Evolutionary conservation across 305 asterid genomes (phyloP).

Genomic region (Andrographis paniculata): DNA sequence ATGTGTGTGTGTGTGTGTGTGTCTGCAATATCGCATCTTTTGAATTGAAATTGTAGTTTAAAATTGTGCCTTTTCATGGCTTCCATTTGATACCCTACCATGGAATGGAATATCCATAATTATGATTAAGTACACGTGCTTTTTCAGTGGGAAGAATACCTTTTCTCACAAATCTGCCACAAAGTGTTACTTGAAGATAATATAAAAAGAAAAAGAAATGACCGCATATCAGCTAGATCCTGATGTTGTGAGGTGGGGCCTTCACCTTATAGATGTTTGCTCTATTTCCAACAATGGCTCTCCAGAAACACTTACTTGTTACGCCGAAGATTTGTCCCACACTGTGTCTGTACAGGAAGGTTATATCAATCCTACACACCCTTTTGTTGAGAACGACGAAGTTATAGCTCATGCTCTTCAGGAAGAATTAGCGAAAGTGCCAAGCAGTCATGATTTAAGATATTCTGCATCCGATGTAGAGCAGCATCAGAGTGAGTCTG

Average conservation of each 20-base stretch:
- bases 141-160: constrained; percentile 7
- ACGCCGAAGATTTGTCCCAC: constrained; percentile 44
- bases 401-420: constrained; percentile 52
- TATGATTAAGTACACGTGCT: constrained; percentile 11
- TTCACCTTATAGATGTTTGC: constrained; percentile 74
- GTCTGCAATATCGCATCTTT: no score
- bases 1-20: no score
- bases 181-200: constrained; percentile 8
- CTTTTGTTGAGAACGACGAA: constrained; percentile 41
- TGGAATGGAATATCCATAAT: constrained; percentile 7
- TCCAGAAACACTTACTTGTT: constrained; percentile 54
- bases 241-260: constrained; percentile 76
- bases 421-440: constrained; percentile 53
- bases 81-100: constrained; percentile 8
- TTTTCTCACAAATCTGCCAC: constrained; percentile 14
- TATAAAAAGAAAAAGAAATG: constrained; percentile 24
- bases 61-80: not conserved
- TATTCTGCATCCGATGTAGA: constrained; percentile 30
- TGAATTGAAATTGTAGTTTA: not conserved
- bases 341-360: constrained; percentile 42
- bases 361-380: constrained; percentile 26
- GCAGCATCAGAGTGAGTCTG: constrained; percentile 36
- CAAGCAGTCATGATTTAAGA: constrained; percentile 36
- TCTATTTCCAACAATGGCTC: constrained; percentile 44
- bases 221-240: constrained; percentile 54